Base-by-base conservation (phyloP, 2,329 filamentous ascomycete genomes). In the Hansfordia pulvinata region DNA sequence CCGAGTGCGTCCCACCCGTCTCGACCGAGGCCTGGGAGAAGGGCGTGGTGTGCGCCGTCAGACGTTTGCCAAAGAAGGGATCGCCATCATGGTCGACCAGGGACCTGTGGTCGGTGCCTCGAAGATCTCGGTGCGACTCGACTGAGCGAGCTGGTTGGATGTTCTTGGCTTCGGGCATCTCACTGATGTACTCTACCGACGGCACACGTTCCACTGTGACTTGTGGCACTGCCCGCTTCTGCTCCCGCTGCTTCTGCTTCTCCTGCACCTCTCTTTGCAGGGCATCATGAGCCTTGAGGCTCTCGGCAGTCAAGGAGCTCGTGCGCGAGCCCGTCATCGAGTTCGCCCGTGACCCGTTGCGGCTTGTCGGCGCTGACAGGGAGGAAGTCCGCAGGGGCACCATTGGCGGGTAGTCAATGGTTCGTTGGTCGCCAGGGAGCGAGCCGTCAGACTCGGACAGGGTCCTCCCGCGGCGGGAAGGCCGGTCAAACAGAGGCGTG, bases 21-120 rank as follows among this genome's bases (percentile, higher is more conserved):
- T 75, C 71, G 25, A 75, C 58, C 0, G 72, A 77, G 1, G 58
- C 54, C 30, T 69, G 53, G 2, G 72, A 77, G 37, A 76, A 76
- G 4, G 72, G 72, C 0, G 72, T 76, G 35, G 65, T 65, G 34
- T 69, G 61, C 5, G 63, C 57, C 5, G 67, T 65, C 20, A 65
- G 52, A 26, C 62, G 59, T 37, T 60, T 66, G 22, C 59, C 58
- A 29, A 62, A 64, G 35, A 64, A 56, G 9, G 58, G 60, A 30
- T 72, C 69, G 5, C 64, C 64, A 34, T 67, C 62, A 9, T 55
- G 57, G 33, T 69, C 65, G 20, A 62, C 50, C 20, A 55, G 56
- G 27, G 54, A 42, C 18, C 42, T 49, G 29, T 52, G 40, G 33
- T 47, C 44, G 31, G 33, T 23, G 7, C 21, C 21, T 9, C n/a